Evolutionary conservation across 139 green algal genomes (phyloP), one percentile per base, ranked within the genome.

Genomic region (Chlamydomonas sp.): DNA sequence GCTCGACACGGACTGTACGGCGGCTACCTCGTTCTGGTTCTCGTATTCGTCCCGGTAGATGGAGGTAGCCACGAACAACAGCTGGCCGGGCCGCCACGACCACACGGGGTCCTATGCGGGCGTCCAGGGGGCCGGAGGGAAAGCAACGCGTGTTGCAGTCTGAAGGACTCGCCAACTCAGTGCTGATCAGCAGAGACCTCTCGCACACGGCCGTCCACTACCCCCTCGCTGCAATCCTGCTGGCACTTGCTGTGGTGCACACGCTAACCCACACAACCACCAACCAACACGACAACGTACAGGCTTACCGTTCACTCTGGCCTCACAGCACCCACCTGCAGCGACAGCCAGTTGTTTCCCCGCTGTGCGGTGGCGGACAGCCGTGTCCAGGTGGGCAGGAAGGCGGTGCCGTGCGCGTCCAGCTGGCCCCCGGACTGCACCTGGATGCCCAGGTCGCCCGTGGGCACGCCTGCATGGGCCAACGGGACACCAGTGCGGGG

Each of bases 21-120:
- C 89, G 57, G 85, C 66, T 10, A 93, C 92, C 87, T 95, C 92
- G 79, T 95, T 95, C 72, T 94, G 90, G 84, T 95, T 95, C 62
- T 92, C 79, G 81, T 89, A 88, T 87, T 93, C 91, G 63, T 95
- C 93, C 59, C 90, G 79, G 83, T 86, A 95, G 17, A 92, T 92
- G 87, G 77, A 91, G 16, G 93, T 95, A 20, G 88, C 80, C 4
- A 95, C 49, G 14, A 90, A 88, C 8, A 93, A 69, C 69, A 94
- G 87, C 90, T 95, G 93, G 18, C 90, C 90, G 14, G 87, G 84
- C 78, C 89, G 69, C 93, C 93, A 95, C 60, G 17, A 6, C 2
- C 76, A 64, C 4, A 92, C 91, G 0, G 88, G 6, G 12, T 94
- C 90, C 84, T 94, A 49, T 49, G 31, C 31, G 31, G 31, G 31